Percentiles rank a stretch among this genome's conserved stretches.
Conservation (phyloP, 257 asterid genomes). For the Plectranthus barbatus region DNA sequence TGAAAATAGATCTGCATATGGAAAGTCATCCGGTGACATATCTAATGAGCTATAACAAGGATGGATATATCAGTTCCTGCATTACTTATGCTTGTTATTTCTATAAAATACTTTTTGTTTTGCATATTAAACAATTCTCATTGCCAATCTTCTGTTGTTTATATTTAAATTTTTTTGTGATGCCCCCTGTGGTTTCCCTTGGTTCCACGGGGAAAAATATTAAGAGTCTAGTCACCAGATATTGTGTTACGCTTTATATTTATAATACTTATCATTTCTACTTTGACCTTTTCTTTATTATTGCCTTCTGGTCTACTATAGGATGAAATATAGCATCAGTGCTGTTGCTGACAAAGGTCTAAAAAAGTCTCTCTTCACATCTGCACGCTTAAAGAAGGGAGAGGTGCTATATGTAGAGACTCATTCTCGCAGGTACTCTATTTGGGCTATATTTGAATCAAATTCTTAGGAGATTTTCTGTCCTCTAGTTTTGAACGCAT, state of each 20-base stretch:
- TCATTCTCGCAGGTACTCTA: conserved; percentile 74
- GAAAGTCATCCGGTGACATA: not conserved
- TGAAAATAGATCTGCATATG: not conserved
- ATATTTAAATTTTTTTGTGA: not conserved
- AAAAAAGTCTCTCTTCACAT: conserved; percentile 67
- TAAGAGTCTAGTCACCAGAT: not conserved
- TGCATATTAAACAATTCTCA: not conserved
- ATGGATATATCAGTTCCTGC: not conserved
- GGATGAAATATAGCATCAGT: conserved; percentile 93
- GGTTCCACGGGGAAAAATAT: not conserved
- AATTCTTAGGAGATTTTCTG: too few relatives aligned
- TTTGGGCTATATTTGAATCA: too few relatives aligned
- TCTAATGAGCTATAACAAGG: not conserved
- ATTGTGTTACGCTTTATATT: not conserved
- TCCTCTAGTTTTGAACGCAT: not conserved
- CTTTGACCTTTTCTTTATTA: not conserved
- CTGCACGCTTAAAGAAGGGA: conserved; percentile 93
- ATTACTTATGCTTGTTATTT: not conserved
- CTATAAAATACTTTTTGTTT: not conserved
- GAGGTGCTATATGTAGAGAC: conserved; percentile 91
- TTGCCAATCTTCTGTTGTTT: not conserved
- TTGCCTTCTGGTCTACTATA: conserved; percentile 16
- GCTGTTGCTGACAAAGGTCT: conserved; percentile 96
- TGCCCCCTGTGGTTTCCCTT: not conserved
- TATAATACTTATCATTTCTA: not conserved